These are phyloP conservation scores for Epichloe baconii DNA, from an alignment of 2,329 filamentous ascomycete species.

Conservation along the genomic window DNA sequence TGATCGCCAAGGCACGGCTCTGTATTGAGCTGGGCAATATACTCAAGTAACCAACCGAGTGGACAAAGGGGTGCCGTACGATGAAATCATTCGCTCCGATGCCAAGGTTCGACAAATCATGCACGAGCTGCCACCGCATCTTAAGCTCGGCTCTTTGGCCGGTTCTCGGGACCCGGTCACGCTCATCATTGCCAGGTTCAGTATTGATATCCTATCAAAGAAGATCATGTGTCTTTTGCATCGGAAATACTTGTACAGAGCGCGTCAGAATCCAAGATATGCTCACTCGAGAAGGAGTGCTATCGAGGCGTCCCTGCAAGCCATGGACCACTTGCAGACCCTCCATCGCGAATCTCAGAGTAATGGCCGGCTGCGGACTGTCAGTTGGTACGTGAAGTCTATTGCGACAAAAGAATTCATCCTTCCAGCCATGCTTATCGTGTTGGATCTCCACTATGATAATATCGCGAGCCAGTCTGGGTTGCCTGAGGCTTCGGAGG, in stretches of 20 bases:
- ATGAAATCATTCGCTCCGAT: conserved; percentile 52
- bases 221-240: conserved; percentile 86
- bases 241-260: conserved; percentile 69
- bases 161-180: conserved; percentile 70
- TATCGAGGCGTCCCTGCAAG: conserved; percentile 74
- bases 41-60: conserved; percentile 50
- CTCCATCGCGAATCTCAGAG: conserved; percentile 63
- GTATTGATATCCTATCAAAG: conserved; percentile 72
- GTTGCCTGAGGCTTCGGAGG: conserved; percentile 26
- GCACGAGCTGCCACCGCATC: conserved; percentile 62
- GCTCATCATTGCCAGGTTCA: conserved; percentile 73
- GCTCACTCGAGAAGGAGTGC: conserved; percentile 72
- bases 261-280: conserved; percentile 68
- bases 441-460: conserved; percentile 68
- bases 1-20: conserved; percentile 61
- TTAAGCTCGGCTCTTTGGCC: conserved; percentile 63
- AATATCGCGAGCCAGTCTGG: conserved; percentile 32
- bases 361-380: conserved; percentile 55
- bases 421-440: conserved; percentile 72
- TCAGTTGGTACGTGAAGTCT: conserved; percentile 68
- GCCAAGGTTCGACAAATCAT: conserved; percentile 46
- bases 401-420: conserved; percentile 69
- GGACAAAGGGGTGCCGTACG: conserved; percentile 43
- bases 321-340: conserved; percentile 64
- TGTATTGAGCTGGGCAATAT: conserved; percentile 59